Base-by-base conservation (phyloP, 768 basidiomycete genomes). In the Hypholoma fasciculare region DNA sequence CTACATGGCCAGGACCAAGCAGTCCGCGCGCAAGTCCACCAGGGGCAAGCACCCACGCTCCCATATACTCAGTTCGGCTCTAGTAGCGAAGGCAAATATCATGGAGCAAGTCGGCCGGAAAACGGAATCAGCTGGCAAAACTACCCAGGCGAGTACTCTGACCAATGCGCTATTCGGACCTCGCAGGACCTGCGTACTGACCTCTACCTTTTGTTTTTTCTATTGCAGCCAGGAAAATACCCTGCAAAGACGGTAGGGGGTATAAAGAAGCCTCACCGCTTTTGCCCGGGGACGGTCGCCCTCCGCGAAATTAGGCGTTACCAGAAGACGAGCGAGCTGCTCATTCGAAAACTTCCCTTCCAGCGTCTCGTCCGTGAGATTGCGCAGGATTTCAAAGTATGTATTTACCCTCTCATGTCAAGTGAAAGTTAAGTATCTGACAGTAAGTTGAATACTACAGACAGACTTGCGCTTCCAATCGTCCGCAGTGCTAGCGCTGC, bases 401-500 rank as follows among this genome's bases (percentile, higher is more conserved):
- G 7, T n/a, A n/a, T 48, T n/a, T 34, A 51, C 34, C 12, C 26
- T 52, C 20, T 19, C 23, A 36, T 53, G 7, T 9, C 27, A 44
- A 44, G 30, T 39, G 13, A 43, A 85, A 87, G 69, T 34, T 1
- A 34, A 7, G 7, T 34, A 34, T 34, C 9, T 76, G 83, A 64
- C 86, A 14, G 34, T 84, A 74, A 74, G 76, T 34, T 34, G 30
- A 34, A 34, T 34, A 23, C 9, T 34, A 61, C 77, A 78, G 77
- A 71, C 77, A 48, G 77, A 82, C 58, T 66, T 94, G 43, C 80
- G 90, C 20, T 94, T 92, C 88, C 91, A 93, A 67, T 85, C 83
- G 34, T 85, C 88, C 0, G 93, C 93, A 3, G 76, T 94, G 51
- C 65, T 88, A 60, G 92, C 93, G 1, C 73, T 95, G 49, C 93